Evolutionary conservation across 2,329 filamentous ascomycete species (phyloP).

Genomic region (Cyclaneusma minus): DNA sequence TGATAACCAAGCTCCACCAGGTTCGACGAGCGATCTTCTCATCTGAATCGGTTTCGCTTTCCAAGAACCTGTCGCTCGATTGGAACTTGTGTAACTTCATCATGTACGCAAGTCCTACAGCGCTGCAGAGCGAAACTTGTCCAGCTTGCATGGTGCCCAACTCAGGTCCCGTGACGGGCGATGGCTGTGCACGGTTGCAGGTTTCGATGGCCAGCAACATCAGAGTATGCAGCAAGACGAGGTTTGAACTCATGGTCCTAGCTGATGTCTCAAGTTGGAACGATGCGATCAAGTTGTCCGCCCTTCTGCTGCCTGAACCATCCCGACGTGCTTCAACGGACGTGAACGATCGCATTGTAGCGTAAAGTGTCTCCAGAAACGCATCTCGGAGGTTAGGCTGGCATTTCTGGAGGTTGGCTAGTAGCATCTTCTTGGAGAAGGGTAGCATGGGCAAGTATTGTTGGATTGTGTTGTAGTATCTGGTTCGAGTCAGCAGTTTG

Average conservation of each 20-base stretch:
- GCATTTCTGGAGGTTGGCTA: constrained; percentile 38
- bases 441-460: constrained; percentile 52
- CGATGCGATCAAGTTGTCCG: constrained; percentile 24
- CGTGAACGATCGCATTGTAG: constrained; percentile 38
- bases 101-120: constrained; percentile 48
- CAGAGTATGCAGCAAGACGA: constrained; percentile 49
- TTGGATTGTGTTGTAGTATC: constrained; percentile 50
- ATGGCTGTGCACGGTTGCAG: constrained; percentile 42
- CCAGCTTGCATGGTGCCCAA: constrained; percentile 26
- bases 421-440: constrained; percentile 36
- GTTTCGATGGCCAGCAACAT: constrained; percentile 51
- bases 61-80: constrained; percentile 22
- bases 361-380: constrained; percentile 46
- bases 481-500: constrained; percentile 18
- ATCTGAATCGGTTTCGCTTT: constrained; percentile 40
- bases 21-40: constrained; percentile 46
- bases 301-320: constrained; percentile 23
- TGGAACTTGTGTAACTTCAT: constrained; percentile 42
- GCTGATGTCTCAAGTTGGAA: constrained; percentile 27
- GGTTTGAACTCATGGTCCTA: constrained; percentile 24
- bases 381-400: constrained; percentile 42
- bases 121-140: constrained; percentile 43
- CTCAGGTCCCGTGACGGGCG: too few relatives aligned
- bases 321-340: constrained; percentile 17
- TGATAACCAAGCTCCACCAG: constrained; percentile 58